Evolutionary conservation across 2,329 filamentous ascomycete genomes (phyloP), one percentile per base, ranked within the genome.

Genomic region (Pyrenochaeta sp.): DNA sequence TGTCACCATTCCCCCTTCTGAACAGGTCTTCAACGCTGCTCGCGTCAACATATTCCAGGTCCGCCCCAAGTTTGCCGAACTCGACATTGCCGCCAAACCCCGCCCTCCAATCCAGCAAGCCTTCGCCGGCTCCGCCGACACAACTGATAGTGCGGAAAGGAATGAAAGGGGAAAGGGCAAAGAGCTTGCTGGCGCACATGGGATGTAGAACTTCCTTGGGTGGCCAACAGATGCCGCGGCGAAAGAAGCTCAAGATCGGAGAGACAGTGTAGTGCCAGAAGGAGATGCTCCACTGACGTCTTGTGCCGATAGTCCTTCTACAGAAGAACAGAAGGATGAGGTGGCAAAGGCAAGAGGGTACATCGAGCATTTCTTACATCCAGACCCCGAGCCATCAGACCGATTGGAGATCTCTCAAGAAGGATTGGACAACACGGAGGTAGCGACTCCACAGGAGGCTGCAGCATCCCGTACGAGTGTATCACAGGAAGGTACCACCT

Each of bases 11-110:
- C 92, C 94, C 0, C 91, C 93, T 0, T 92, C 92, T 17, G 93
- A 97, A 72, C 89, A 90, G 14, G 83, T 89, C 5, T 96, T 96
- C 77, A 96, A 97, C 61, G 85, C 89, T 39, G 92, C 92, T 9
- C 85, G 94, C 70, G 79, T 96, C 55, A 96, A 96, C 67, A 94
- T 93, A 55, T 86, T 90, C 72, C 87, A 96, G 45, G 92, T 91
- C 0, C 82, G 90, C 31, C 85, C 89, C 58, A 88, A 89, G 55
- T 96, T 97, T 67, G 78, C 79, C n/a, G 81, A 83, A 58, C 74
- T 83, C 3, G 81, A 83, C 29, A 77, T 80, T 32, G 69, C 68
- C 6, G 67, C 55, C 10, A 70, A 68, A 39, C 65, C 70, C 10
- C 55, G 65, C 6, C 63, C 67, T 9, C 65, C 63, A 0, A 68